Evolutionary conservation across 176 grass and related monocot species (phyloP).

Genomic region (Triticum aestivum): DNA sequence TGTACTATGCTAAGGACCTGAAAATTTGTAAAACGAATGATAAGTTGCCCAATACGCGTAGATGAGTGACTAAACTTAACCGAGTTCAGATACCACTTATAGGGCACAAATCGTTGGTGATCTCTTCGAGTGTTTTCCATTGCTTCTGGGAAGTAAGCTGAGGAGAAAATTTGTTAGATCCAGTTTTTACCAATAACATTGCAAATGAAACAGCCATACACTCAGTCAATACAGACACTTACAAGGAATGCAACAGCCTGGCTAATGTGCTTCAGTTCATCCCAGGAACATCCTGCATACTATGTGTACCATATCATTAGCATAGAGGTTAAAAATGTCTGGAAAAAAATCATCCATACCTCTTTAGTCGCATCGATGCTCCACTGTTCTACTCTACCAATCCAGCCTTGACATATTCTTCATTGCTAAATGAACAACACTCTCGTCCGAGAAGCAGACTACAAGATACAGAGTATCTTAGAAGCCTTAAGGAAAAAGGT

Average conservation of each 20-base stretch:
- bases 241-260: conserved; percentile 85
- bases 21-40: not conserved
- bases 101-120: conserved; percentile 82
- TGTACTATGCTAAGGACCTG: conserved; percentile 92
- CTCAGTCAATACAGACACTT: conserved; percentile 10
- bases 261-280: conserved; percentile 85
- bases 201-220: not conserved
- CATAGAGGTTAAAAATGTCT: not conserved
- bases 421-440: not conserved
- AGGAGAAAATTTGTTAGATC: conserved; percentile 21
- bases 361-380: conserved; percentile 68
- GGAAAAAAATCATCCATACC: conserved; percentile 13
- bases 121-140: conserved; percentile 87
- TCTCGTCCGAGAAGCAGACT: conserved; percentile 41
- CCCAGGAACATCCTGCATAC: conserved; percentile 89
- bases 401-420: conserved; percentile 85
- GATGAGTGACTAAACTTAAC: not conserved
- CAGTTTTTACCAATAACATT: not conserved
- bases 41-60: conserved; percentile 8
- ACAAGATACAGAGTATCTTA: conserved; percentile 19
- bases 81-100: conserved; percentile 45
- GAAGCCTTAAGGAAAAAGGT: not conserved
- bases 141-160: conserved; percentile 85
- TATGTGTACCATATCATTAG: conserved; percentile 44
- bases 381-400: conserved; percentile 80